Conservation (phyloP, 2,329 filamentous ascomycete genomes). For the Sordariomycetes sp. region DNA sequence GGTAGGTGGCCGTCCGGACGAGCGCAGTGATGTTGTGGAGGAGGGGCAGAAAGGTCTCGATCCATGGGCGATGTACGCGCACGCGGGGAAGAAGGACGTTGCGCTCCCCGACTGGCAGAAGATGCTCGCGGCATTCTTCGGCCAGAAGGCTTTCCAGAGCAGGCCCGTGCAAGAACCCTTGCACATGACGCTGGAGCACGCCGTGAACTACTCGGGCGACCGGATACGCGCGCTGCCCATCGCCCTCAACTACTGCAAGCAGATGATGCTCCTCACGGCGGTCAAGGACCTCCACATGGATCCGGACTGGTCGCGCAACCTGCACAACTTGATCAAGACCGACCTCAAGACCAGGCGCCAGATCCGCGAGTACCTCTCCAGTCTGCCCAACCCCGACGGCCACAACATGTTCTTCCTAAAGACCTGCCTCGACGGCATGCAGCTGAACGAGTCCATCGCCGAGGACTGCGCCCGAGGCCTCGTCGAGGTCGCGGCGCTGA, state of each 20-base stretch:
- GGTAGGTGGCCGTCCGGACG: slow-evolving; percentile 51
- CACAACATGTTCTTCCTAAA: slow-evolving; percentile 32
- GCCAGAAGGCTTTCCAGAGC: slow-evolving; percentile 5
- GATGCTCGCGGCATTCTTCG: slow-evolving; percentile 39
- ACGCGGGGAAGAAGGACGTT: slow-evolving; percentile 23
- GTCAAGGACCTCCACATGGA: slow-evolving; percentile 46
- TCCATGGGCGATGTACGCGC: slow-evolving; percentile 40
- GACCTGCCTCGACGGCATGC: slow-evolving; percentile 47
- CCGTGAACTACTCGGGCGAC: slow-evolving; percentile 25
- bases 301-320: slow-evolving; percentile 73
- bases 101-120: slow-evolving; percentile 39
- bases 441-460: slow-evolving; percentile 25
- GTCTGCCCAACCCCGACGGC: slow-evolving; percentile 19
- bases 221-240: slow-evolving; percentile 49
- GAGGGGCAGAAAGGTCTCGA: slow-evolving; percentile 85
- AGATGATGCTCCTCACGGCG: slow-evolving; percentile 39
- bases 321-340: slow-evolving; percentile 62
- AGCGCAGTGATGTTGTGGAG: slow-evolving; percentile 75
- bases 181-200: slow-evolving; percentile 19
- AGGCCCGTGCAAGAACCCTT: slow-evolving; percentile 5
- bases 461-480: slow-evolving; percentile 41
- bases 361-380: slow-evolving; percentile 42
- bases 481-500: slow-evolving; percentile 39
- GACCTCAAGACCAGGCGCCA: slow-evolving; percentile 53
- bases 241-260: slow-evolving; percentile 58